Percentiles rank a stretch among this genome's conserved stretches.
Evolutionary conservation across 768 basidiomycete species (phyloP).

Genomic region (Candolleomyces aberdarensis): DNA sequence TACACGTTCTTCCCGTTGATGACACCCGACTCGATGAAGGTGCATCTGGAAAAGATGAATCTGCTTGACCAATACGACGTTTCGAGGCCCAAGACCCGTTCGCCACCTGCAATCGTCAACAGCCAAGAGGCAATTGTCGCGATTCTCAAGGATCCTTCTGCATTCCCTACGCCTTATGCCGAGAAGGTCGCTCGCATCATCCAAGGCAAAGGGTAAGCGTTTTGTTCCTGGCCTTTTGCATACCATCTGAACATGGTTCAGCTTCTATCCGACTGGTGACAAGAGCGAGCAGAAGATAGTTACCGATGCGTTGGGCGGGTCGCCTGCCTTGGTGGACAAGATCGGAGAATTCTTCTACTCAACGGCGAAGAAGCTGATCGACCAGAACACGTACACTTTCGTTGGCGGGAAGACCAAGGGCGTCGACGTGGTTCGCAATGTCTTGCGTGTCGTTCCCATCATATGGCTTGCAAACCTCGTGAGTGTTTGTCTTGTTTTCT

Average conservation of each 20-base stretch:
- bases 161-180: conserved; percentile 49
- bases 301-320: conserved; percentile 41
- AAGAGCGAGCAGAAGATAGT: conserved; percentile 49
- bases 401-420: conserved; percentile 50
- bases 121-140: conserved; percentile 50
- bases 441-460: conserved; percentile 62
- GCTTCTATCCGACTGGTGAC: conserved; percentile 65
- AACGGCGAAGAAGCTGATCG: conserved; percentile 58
- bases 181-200: conserved; percentile 51
- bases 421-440: conserved; percentile 68
- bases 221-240: not conserved
- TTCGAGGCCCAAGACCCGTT: conserved; percentile 39
- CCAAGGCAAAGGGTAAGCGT: conserved; percentile 53
- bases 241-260: conserved; percentile 22
- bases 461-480: conserved; percentile 77
- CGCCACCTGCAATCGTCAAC: conserved; percentile 28
- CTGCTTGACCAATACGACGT: conserved; percentile 54
- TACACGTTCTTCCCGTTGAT: conserved; percentile 91
- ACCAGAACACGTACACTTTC: conserved; percentile 49
- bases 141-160: conserved; percentile 44
- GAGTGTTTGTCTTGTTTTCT: conserved; percentile 20
- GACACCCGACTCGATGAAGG: conserved; percentile 69
- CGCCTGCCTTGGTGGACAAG: conserved; percentile 44
- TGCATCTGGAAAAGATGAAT: conserved; percentile 53
- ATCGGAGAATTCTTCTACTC: conserved; percentile 64